A percentile compares a stretch with the other conserved stretches of the same genome.
phyloP scores from a whole-genome alignment of 2,329 filamentous ascomycete species.

The Aciculosporium take region DNA sequence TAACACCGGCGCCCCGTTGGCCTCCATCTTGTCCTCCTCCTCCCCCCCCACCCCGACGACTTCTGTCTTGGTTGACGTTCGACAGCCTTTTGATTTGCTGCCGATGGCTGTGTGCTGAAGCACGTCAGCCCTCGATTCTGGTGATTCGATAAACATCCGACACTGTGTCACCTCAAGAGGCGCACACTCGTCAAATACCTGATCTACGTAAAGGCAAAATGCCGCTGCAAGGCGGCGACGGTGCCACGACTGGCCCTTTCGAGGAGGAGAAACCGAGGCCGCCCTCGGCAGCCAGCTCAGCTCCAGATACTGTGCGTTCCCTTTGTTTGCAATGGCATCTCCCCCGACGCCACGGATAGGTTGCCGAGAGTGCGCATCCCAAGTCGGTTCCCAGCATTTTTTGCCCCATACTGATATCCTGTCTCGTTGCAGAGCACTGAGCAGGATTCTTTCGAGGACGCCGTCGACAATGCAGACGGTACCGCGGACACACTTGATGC shows the following conservation, averaged over 20 bases:
- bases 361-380: not conserved
- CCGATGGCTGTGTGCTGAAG: conserved; percentile 8
- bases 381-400: not conserved
- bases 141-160: not conserved
- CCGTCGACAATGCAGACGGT: conserved; percentile 39
- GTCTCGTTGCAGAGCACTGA: conserved; percentile 16
- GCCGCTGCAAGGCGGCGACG: conserved; percentile 20
- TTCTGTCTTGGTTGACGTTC: not conserved
- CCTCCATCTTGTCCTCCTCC: not conserved
- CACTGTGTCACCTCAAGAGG: not conserved
- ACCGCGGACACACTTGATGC: conserved; percentile 53
- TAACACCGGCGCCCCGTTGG: not conserved
- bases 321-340: not conserved
- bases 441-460: conserved; percentile 59
- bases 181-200: conserved; percentile 1
- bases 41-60: not conserved
- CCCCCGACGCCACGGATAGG: not conserved
- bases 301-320: conserved; percentile 15
- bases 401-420: conserved; percentile 1
- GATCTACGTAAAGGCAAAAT: conserved; percentile 14
- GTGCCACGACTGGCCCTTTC: conserved; percentile 12
- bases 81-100: not conserved
- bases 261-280: conserved; percentile 14
- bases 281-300: conserved; percentile 18
- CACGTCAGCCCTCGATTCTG: not conserved